These are phyloP conservation scores for Helotiales sp. DNA, from an alignment of 2,329 filamentous ascomycete species.

Conservation along the genomic window DNA sequence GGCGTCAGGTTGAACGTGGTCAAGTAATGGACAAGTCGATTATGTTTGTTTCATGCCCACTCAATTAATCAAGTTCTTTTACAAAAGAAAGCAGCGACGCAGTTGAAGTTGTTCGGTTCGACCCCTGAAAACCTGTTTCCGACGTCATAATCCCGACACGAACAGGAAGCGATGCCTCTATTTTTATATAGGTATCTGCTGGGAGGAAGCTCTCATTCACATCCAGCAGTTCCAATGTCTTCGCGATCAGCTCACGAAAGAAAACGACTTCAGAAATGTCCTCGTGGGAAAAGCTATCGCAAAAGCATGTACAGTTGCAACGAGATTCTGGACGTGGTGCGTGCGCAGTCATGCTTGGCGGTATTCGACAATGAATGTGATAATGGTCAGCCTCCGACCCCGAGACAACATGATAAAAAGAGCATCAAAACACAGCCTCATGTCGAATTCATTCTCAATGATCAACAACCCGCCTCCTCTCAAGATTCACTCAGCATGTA, in stretches of 20 bases:
- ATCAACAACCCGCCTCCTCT: background rate
- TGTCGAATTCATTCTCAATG: background rate
- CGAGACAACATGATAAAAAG: background rate
- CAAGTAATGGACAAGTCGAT: background rate
- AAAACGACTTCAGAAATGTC: constrained; percentile 15
- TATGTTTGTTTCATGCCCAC: background rate
- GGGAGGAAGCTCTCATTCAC: background rate
- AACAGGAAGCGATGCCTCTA: constrained; percentile 1
- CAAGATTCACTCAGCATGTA: constrained; percentile 8
- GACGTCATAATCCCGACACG: background rate
- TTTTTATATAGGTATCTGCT: background rate
- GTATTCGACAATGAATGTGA: background rate
- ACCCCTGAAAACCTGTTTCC: background rate
- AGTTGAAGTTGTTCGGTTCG: background rate
- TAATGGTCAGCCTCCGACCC: constrained; percentile 3
- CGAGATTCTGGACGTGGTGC: constrained; percentile 10
- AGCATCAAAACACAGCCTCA: background rate
- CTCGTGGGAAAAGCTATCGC: background rate
- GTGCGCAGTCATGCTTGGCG: constrained; percentile 14
- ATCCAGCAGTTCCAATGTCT: background rate
- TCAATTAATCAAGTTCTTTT: background rate
- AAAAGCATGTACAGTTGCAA: constrained; percentile 10
- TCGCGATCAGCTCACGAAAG: background rate
- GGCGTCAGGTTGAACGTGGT: background rate
- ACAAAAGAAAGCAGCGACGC: background rate